Evolutionary conservation across 352 stramenopile genomes (phyloP).

Genomic region (Phytophthora multivora): DNA sequence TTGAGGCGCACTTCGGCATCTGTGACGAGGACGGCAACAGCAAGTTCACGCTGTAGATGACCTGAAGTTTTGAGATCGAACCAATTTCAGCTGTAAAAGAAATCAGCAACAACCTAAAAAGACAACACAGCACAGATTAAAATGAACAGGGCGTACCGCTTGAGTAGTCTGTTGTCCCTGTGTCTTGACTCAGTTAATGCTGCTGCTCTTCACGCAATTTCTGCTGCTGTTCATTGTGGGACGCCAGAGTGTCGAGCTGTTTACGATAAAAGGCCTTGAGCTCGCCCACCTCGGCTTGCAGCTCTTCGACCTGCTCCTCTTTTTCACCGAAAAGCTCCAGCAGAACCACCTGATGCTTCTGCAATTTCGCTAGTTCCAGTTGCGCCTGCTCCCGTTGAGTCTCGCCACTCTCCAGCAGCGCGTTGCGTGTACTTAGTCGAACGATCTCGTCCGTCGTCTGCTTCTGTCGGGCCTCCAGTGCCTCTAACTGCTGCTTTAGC

Average conservation of each 20-base stretch:
- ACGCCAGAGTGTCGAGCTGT: slow-evolving; percentile 71
- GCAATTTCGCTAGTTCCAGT: slow-evolving; percentile 54
- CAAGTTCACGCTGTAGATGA: slow-evolving; percentile 37
- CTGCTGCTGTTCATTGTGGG: slow-evolving; percentile 45
- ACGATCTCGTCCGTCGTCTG: slow-evolving; percentile 77
- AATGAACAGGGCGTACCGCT: slow-evolving; percentile 15
- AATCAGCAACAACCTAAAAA: neutral
- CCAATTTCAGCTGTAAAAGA: neutral
- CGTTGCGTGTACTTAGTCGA: slow-evolving; percentile 72
- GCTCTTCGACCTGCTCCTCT: slow-evolving; percentile 85
- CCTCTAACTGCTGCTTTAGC: slow-evolving; percentile 70
- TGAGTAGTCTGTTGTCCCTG: slow-evolving; percentile 3
- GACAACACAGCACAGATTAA: neutral
- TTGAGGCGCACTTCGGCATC: slow-evolving; percentile 60
- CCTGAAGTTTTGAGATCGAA: neutral
- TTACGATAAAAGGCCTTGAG: slow-evolving; percentile 84
- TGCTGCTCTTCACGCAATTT: slow-evolving; percentile 39
- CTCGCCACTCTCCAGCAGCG: slow-evolving; percentile 67
- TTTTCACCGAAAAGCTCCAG: slow-evolving; percentile 87
- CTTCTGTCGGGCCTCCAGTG: slow-evolving; percentile 70
- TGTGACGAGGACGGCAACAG: slow-evolving; percentile 34
- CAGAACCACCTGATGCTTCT: slow-evolving; percentile 81
- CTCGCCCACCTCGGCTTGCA: slow-evolving; percentile 76
- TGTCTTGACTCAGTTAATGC: slow-evolving; percentile 16
- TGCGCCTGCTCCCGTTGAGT: slow-evolving; percentile 53